phyloP scores from a whole-genome alignment of 78 protist genomes.

The Chrysochromulina tobinii region DNA sequence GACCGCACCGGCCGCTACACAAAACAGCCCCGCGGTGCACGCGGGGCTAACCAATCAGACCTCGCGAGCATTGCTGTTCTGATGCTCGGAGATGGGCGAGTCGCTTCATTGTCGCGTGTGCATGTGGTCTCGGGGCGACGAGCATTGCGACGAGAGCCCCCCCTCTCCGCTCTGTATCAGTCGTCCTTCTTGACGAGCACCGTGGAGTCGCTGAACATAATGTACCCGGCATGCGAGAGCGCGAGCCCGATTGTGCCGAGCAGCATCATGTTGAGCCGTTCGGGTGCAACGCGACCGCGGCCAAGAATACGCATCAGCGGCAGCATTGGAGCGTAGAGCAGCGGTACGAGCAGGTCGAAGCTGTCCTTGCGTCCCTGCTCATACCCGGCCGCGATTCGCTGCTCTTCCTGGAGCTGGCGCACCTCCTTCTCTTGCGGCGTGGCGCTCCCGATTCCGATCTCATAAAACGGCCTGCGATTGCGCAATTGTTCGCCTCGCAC shows the following conservation, averaged over 20 bases:
- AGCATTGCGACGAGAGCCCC: too few relatives aligned
- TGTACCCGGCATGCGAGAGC: not conserved
- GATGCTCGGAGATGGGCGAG: too few relatives aligned
- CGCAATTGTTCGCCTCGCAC: not conserved
- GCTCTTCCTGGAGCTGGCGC: not conserved
- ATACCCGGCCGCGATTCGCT: too few relatives aligned
- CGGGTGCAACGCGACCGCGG: not conserved
- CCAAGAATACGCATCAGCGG: not conserved
- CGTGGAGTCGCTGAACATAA: not conserved
- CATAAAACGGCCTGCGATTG: not conserved
- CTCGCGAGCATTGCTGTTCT: too few relatives aligned
- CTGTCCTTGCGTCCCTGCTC: not conserved
- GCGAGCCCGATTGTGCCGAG: not conserved
- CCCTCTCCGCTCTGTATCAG: too few relatives aligned
- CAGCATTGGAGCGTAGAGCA: not conserved
- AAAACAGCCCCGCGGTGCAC: too few relatives aligned
- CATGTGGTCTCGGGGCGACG: too few relatives aligned
- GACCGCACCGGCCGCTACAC: too few relatives aligned
- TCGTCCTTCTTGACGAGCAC: not conserved
- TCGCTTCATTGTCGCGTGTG: too few relatives aligned
- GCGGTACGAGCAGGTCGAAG: not conserved
- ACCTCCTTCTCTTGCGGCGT: not conserved
- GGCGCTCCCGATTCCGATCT: not conserved
- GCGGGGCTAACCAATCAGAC: too few relatives aligned
- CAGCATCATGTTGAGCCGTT: not conserved